These are phyloP conservation scores for Saccharomycopsis vini DNA, from an alignment of 805 yeast genomes.

Conservation along the genomic window DNA sequence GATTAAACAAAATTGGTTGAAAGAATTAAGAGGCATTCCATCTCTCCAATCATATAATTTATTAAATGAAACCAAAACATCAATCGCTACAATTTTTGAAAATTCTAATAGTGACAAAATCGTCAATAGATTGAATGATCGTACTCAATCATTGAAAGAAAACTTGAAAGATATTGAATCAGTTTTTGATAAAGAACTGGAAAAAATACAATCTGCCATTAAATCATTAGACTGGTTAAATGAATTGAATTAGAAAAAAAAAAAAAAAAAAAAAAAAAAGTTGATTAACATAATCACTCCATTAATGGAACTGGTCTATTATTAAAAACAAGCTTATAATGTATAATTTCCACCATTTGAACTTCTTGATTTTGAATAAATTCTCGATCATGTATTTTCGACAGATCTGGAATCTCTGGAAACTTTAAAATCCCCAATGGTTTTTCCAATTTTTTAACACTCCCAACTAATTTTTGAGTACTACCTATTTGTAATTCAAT, in stretches of 20 bases:
- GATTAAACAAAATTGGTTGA: conserved; percentile 11
- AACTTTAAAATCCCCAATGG: conserved; percentile 59
- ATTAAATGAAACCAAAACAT: conserved; percentile 9
- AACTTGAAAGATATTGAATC: neutral
- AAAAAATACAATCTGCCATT: neutral
- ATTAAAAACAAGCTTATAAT: conserved; percentile 50
- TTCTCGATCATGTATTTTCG: conserved; percentile 19
- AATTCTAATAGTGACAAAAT: neutral
- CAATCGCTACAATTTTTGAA: too few relatives aligned
- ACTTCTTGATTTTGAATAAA: conserved; percentile 26
- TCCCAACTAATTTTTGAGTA: conserved; percentile 62
- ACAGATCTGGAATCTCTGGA: conserved; percentile 20
- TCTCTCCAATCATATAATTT: conserved; percentile 14
- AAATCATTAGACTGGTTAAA: neutral
- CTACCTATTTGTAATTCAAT: conserved; percentile 46
- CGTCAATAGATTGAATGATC: conserved; percentile 6
- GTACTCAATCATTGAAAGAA: conserved; percentile 1
- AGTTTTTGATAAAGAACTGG: neutral
- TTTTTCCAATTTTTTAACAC: conserved; percentile 45
- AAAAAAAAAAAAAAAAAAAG: neutral
- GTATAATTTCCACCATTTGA: conserved; percentile 50
- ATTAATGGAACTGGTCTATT: conserved; percentile 57
- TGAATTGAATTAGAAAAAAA: neutral
- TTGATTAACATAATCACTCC: too few relatives aligned
- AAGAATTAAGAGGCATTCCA: conserved; percentile 16